Evolutionary conservation across 306 rosid genomes (phyloP).

Genomic region (Cucumis cinereus): DNA sequence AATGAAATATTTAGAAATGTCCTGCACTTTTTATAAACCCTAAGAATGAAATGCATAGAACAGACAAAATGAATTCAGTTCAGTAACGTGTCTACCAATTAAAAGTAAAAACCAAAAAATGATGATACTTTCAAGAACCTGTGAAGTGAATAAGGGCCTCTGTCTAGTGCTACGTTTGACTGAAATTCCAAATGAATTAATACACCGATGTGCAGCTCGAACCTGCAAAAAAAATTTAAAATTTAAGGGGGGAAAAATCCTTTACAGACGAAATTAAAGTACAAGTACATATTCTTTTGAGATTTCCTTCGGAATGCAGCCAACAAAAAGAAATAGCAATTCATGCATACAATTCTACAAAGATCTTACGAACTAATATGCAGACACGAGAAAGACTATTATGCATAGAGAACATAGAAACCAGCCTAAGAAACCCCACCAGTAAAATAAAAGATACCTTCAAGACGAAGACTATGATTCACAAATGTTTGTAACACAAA

Average conservation of each 20-base stretch:
- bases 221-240: conserved; percentile 29
- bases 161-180: conserved; percentile 33
- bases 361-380: not conserved
- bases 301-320: not conserved
- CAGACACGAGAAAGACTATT: not conserved
- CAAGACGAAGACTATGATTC: not conserved
- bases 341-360: not conserved
- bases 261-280: not conserved
- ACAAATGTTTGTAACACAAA: not conserved
- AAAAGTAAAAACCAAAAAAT: not conserved
- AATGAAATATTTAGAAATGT: not conserved
- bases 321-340: not conserved
- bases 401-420: not conserved
- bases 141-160: conserved; percentile 39
- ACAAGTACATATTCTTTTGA: not conserved
- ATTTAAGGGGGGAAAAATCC: too few species aligned
- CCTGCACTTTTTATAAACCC: not conserved
- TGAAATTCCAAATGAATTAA: conserved; percentile 27
- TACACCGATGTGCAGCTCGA: conserved; percentile 26
- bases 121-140: conserved; percentile 29
- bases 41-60: not conserved
- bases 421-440: not conserved
- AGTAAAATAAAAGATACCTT: not conserved
- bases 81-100: not conserved
- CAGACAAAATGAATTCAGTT: not conserved